Evolutionary conservation across 2,329 filamentous ascomycete genomes (phyloP).

Genomic region (Plectosphaerella plurivora): DNA sequence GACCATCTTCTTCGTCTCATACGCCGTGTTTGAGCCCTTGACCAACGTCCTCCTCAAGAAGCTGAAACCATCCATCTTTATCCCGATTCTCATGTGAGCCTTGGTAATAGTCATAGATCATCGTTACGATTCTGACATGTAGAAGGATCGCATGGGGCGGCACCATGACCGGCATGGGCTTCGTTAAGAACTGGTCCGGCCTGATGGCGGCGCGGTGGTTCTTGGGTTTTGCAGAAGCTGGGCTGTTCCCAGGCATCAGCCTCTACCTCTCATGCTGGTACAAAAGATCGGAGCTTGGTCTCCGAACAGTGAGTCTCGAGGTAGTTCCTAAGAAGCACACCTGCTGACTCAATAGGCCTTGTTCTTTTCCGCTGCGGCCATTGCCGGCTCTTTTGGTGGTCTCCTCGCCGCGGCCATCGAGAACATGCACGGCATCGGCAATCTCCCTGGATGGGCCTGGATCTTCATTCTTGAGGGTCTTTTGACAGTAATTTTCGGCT

Average conservation of each 20-base stretch:
- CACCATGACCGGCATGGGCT: constrained; percentile 66
- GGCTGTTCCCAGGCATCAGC: constrained; percentile 71
- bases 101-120: not conserved
- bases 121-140: constrained; percentile 12
- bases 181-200: constrained; percentile 58
- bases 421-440: constrained; percentile 61
- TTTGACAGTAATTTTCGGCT: constrained; percentile 63
- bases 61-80: constrained; percentile 71
- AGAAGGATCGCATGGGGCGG: constrained; percentile 60
- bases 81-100: constrained; percentile 69
- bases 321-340: not conserved
- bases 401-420: constrained; percentile 68
- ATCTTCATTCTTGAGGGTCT: constrained; percentile 69
- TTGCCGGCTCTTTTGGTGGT: constrained; percentile 75
- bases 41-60: constrained; percentile 79
- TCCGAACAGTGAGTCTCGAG: constrained; percentile 47
- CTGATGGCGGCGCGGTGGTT: constrained; percentile 67
- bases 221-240: constrained; percentile 69
- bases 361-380: constrained; percentile 78
- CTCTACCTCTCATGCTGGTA: constrained; percentile 88
- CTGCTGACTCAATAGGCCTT: constrained; percentile 42
- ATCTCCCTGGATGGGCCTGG: constrained; percentile 56
- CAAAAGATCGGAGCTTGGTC: constrained; percentile 70
- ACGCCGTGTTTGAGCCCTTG: constrained; percentile 58
- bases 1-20: constrained; percentile 73